These are phyloP conservation scores for Kazachstania bromeliacearum DNA, from an alignment of 805 yeast species.

Conservation along the genomic window DNA sequence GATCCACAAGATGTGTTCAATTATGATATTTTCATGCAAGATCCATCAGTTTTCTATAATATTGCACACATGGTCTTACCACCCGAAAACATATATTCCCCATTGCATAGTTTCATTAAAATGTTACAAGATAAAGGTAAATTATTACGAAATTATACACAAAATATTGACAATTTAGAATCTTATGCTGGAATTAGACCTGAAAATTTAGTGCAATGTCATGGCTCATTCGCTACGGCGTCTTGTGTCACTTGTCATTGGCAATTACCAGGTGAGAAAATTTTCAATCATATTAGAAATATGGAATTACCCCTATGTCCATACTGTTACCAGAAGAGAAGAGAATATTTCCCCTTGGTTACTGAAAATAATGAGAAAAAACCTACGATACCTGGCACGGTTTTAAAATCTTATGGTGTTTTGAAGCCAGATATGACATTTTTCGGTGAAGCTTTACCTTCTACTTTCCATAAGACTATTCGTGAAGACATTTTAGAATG, in stretches of 20 bases:
- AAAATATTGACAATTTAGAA: constrained; percentile 83
- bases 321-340: constrained; percentile 42
- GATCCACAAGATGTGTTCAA: constrained; percentile 93
- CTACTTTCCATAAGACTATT: constrained; percentile 50
- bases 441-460: constrained; percentile 79
- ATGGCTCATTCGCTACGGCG: constrained; percentile 86
- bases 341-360: constrained; percentile 21
- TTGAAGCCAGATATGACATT: constrained; percentile 90
- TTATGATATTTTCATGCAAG: constrained; percentile 54
- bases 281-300: constrained; percentile 50
- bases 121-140: constrained; percentile 67
- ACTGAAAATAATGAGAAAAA: constrained; percentile 6
- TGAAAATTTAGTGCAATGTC: constrained; percentile 75
- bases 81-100: constrained; percentile 55
- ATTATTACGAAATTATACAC: constrained; percentile 77
- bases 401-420: constrained; percentile 57
- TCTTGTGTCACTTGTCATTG: constrained; percentile 71
- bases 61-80: constrained; percentile 82
- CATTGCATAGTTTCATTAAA: constrained; percentile 73
- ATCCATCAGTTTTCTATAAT: constrained; percentile 76
- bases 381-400: constrained; percentile 4
- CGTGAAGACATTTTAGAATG: constrained; percentile 54
- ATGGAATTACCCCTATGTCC: constrained; percentile 67
- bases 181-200: constrained; percentile 62
- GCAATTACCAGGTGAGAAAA: constrained; percentile 53